Evolutionary conservation across 2,329 filamentous ascomycete genomes (phyloP), one percentile per base, ranked within the genome.

Genomic region (Fusarium begoniae): DNA sequence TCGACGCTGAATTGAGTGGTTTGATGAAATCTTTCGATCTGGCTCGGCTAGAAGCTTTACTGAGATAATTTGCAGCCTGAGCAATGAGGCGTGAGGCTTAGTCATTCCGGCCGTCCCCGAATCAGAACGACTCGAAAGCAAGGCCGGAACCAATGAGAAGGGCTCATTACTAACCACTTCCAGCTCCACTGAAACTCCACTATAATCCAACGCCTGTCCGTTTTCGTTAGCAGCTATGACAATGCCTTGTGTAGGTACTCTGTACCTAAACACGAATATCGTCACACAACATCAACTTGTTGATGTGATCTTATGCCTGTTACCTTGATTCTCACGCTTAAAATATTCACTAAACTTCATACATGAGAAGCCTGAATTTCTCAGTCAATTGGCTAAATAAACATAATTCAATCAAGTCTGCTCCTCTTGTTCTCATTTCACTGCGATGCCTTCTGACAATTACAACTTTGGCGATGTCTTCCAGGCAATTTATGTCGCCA

Each of bases 1-100:
- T 85, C 84, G 82, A 81, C 80, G 81, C 79, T 80, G 81, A 81
- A 82, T 83, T 89, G 87, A 88, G 87, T 85, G 85, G 86, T 89
- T 88, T 88, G 86, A 86, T 85, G 83, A 84, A 85, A 83, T 85
- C 82, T 85, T 84, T 82, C 83, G 80, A 82, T 81, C 78, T 79
- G 80, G 82, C 80, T 83, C 83, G 82, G 83, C 80, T 83, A 81
- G 80, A 84, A 84, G 83, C 84, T 85, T 85, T 84, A 77, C 79
- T 82, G 80, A 82, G 80, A 81, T 80, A 80, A 80, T 81, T 84
- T 83, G 81, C 79, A 80, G 84, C 84, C 84, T 85, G 80, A 83
- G 77, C 78, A 80, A 78, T 81, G 72, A 85, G 80, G 81, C 82
- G 74, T 58, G 51, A 48, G 66, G 77, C 77, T 82, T 82, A 82